Evolutionary conservation across 179 eudicot genomes (phyloP), one percentile per base, ranked within the genome.

Genomic region (Actinidia arguta): DNA sequence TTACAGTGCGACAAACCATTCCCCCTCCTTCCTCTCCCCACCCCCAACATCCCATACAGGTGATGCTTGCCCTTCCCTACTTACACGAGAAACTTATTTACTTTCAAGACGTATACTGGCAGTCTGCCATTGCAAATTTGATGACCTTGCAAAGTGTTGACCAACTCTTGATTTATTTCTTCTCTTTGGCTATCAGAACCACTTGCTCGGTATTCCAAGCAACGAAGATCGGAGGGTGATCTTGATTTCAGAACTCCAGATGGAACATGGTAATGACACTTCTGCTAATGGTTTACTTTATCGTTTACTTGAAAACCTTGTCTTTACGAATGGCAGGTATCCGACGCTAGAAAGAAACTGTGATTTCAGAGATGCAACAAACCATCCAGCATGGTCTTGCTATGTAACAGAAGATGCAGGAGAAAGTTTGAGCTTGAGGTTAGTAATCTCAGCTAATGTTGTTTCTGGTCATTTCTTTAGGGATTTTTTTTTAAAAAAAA

Each of bases 381-480:
- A 81, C 55, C 79, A 78, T 66, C 79, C 68, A 63, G 39, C 71
- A 46, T 76, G 85, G 84, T 78, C 89, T 56, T 85, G 80, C 83
- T 81, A 83, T 70, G 81, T 64, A 71, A 81, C 77, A 58, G 86
- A 90, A 59, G 89, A 92, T 82, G 81, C 80, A 17, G 86, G 80
- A 73, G 93, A 90, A 39, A 88, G 54, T 85, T 86, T 91, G 85
- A 88, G 90, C 82, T 82, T 88, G 83, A 90, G 95, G 98, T 93
- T 81, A 79, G 78, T 67, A 52, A 55, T 47, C 56, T 59, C 63
- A 13, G 18, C 52, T 25, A 52, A 51, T 62, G 6, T 56, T 73
- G 42, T 63, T n/a, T 61, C 56, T 69, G 80, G 75, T 68, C 20
- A 16, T 27, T 31, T 46, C 62, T 6, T 63, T 81, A 39, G 42